Base-by-base conservation (phyloP, 305 asterid genomes). In the Fraxinus baroniana region DNA sequence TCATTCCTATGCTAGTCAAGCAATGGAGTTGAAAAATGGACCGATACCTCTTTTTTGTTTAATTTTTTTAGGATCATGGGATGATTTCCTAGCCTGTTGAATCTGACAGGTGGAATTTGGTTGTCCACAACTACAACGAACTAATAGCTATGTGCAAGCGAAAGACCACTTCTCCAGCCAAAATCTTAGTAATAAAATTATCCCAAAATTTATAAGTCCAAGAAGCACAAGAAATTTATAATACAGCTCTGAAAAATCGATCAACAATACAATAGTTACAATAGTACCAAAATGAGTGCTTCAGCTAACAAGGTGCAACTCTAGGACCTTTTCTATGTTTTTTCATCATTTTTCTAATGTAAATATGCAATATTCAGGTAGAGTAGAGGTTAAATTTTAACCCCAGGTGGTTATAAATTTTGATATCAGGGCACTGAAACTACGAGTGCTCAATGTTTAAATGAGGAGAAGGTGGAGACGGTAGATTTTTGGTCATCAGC, bases 391-490 rank as follows among this genome's bases (percentile, higher is more conserved):
- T n/a, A 10, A 55, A n/a, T 55, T n/a, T 66, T 22, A 24, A 66
- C n/a, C 73, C 36, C 35, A 26, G 74, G 30, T 26, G 2, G 36
- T 66, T 41, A 4, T 49, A 66, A 24, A 22, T 60, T 36, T 74
- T 60, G 60, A 4, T 39, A 35, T 1, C 87, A 81, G 86, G 85
- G 74, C 55, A 78, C 57, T 7, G 26, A 62, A 26, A 77, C 32
- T n/a, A 20, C 7, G 60, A 81, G 81, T 57, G 87, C 46, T 24
- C 84, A 88, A 77, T 82, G 78, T 78, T 89, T 86, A 88, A 9
- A 10, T 9, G 87, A 88, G 76, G 89, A 79, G 79, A 87, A 70
- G 77, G 90, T 80, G 82, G 91, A 89, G 78, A 88, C 91, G 0
- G 83, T 88, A 26, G 92, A 91, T 55, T 66, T 79, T 36, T 74